Evolutionary conservation across 306 rosid species (phyloP), one percentile per base, ranked within the genome.

Genomic region (Vigna angularis): DNA sequence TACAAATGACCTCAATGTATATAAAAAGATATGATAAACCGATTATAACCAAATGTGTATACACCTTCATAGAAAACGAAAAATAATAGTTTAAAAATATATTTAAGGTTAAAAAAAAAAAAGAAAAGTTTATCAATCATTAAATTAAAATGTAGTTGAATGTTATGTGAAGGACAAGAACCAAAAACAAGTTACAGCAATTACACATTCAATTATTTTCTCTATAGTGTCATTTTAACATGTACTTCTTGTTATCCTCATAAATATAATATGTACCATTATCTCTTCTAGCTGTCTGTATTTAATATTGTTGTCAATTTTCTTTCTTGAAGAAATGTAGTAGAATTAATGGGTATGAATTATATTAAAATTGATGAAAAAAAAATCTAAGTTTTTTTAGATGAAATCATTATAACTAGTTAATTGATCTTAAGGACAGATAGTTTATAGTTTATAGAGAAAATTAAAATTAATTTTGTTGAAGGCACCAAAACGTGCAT

Each of bases 401-500:
- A 11, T 34, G 51, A 52, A 52, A 7, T 52, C n/a, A 30, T 40
- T 24, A 30, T 50, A 34, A 63, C 3, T 50, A 7, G 15, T 59
- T 24, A 26, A 63, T 62, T 24, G 5, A 18, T 53, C 59, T 0
- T 53, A 51, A 18, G 20, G 6, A 12, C 5, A 52, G 13, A 3
- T 52, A 52, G 18, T 17, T 4, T 53, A 18, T 53, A 17, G 49
- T 53, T 53, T 53, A 18, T 52, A 26, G 44, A 11, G 16, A 51
- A 40, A 72, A 55, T 22, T 9, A 22, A 56, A 73, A 22, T 42
- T n/a, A 61, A 6, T 15, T 32, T 40, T 16, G 34, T 53, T 52
- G 71, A 74, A 51, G 66, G 20, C 51, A 7, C 24, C 22, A 62
- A 74, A 85, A 83, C 86, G 91, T 88, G 89, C 87, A 63, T 57